phyloP scores from a whole-genome alignment of 2,329 filamentous ascomycete species.

The Graphium sp. region DNA sequence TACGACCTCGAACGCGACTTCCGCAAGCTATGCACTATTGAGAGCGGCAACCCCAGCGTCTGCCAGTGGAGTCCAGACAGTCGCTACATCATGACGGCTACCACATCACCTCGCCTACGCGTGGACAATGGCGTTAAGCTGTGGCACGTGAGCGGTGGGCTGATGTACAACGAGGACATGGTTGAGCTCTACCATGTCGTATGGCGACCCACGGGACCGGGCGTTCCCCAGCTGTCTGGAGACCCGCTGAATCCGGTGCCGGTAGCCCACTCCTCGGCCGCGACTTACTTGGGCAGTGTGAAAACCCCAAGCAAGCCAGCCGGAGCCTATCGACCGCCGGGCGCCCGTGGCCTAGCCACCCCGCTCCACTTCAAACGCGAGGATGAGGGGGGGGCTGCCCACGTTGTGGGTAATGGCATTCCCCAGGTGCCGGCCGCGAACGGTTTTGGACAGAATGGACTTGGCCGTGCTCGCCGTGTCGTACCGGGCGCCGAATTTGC shows the following conservation, averaged over 20 bases:
- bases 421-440: conserved; percentile 31
- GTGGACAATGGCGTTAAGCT: conserved; percentile 94
- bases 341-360: conserved; percentile 74
- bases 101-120: conserved; percentile 82
- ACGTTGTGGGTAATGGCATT: conserved; percentile 66
- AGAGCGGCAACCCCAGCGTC: conserved; percentile 87
- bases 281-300: conserved; percentile 64
- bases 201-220: conserved; percentile 86
- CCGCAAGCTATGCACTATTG: conserved; percentile 80
- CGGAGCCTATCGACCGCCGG: conserved; percentile 91
- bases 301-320: conserved; percentile 95
- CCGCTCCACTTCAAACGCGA: conserved; percentile 94
- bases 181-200: conserved; percentile 79
- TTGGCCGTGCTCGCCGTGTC: conserved; percentile 56
- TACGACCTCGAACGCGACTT: conserved; percentile 89
- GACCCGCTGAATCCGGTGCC: conserved; percentile 64
- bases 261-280: conserved; percentile 64
- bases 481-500: conserved; percentile 67
- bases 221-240: conserved; percentile 42
- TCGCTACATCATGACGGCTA: conserved; percentile 91
- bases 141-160: conserved; percentile 74
- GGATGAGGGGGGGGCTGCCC: conserved; percentile 86
- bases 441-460: conserved; percentile 60
- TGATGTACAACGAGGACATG: conserved; percentile 96
- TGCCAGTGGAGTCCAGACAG: conserved; percentile 97